Evolutionary conservation across 805 yeast species (phyloP).

Genomic region (Brettanomyces naardenensis): DNA sequence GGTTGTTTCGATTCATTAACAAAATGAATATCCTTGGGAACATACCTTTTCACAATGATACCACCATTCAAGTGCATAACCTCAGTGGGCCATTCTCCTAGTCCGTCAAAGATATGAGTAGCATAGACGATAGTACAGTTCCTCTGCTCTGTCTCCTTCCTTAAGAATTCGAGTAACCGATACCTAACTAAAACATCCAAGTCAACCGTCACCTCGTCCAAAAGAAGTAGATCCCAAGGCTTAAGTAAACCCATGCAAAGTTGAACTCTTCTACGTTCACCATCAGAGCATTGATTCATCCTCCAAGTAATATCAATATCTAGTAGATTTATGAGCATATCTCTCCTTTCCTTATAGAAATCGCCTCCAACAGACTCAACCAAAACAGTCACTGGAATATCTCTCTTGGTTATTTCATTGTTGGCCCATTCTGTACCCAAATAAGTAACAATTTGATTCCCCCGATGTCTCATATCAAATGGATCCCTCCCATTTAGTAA

Average conservation of each 20-base stretch:
- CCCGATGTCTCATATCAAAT: slow-evolving; percentile 31
- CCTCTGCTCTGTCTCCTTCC: slow-evolving; percentile 63
- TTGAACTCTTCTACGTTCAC: slow-evolving; percentile 92
- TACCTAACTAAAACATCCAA: slow-evolving; percentile 87
- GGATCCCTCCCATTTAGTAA: slow-evolving; percentile 82
- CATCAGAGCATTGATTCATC: slow-evolving; percentile 88
- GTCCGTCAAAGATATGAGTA: slow-evolving; percentile 94
- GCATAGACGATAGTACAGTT: slow-evolving; percentile 81
- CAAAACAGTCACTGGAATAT: slow-evolving; percentile 77
- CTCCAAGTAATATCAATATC: slow-evolving; percentile 89
- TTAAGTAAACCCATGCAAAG: slow-evolving; percentile 85
- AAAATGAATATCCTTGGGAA: slow-evolving; percentile 26
- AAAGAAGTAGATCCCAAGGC: slow-evolving; percentile 82
- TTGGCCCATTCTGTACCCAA: slow-evolving; percentile 98
- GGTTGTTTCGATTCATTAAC: slow-evolving; percentile 14
- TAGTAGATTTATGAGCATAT: slow-evolving; percentile 61
- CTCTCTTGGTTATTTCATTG: slow-evolving; percentile 83
- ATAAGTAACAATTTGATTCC: slow-evolving; percentile 41
- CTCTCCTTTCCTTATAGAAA: slow-evolving; percentile 63
- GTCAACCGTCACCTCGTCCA: slow-evolving; percentile 97
- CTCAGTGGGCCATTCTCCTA: slow-evolving; percentile 84
- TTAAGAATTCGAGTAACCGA: slow-evolving; percentile 61
- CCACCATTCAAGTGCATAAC: slow-evolving; percentile 76
- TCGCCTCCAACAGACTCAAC: slow-evolving; percentile 81
- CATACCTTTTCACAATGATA: slow-evolving; percentile 31